Percentiles rank a stretch among this genome's conserved stretches.
Evolutionary conservation across 2,329 filamentous ascomycete species (phyloP).

Genomic region (Aureobasidium sp.): DNA sequence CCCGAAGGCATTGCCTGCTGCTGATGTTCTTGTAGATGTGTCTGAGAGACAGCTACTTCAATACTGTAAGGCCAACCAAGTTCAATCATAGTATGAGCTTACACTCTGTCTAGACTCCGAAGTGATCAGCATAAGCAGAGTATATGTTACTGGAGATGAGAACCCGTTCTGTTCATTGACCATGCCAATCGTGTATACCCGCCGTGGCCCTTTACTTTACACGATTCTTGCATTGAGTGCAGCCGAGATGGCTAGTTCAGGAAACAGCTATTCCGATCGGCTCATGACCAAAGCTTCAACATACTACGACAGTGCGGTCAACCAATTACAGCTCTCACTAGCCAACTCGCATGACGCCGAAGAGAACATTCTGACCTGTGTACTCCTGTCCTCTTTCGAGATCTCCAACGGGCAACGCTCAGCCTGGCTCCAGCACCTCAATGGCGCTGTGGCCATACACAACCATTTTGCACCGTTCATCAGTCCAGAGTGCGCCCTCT

Average conservation of each 20-base stretch:
- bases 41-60: neutral
- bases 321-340: neutral
- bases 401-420: neutral
- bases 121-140: slow-evolving; percentile 1
- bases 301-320: neutral
- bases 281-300: neutral
- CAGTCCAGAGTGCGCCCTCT: neutral
- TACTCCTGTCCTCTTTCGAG: neutral
- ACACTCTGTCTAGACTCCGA: neutral
- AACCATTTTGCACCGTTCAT: neutral
- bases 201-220: neutral
- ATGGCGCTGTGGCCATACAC: neutral
- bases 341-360: neutral
- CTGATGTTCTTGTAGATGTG: neutral
- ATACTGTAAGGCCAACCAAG: neutral
- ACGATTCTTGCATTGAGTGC: neutral
- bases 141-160: neutral
- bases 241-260: neutral
- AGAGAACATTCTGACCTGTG: neutral
- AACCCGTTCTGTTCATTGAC: neutral
- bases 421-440: slow-evolving; percentile 3
- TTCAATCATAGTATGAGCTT: neutral
- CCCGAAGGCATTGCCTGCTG: neutral
- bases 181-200: neutral
- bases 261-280: neutral